Evolutionary conservation across 331 rosid species (phyloP).

Genomic region (Malus hybrid): DNA sequence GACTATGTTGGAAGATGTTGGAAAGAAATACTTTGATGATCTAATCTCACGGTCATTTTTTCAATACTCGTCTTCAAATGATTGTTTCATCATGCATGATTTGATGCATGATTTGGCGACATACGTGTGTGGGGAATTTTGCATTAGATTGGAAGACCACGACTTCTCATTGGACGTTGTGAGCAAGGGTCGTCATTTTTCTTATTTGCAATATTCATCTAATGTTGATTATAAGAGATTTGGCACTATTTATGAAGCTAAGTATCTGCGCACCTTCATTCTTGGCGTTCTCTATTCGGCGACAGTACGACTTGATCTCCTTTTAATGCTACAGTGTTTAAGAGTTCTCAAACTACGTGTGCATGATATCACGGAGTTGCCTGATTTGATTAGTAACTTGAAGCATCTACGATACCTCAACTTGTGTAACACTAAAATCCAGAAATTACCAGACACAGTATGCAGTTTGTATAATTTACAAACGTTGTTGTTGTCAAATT

Average conservation of each 20-base stretch:
- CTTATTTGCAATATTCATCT: not conserved
- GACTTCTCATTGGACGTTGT: not conserved
- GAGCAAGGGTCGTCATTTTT: conserved; percentile 3
- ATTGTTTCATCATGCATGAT: not conserved
- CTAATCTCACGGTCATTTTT: not conserved
- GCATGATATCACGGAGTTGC: not conserved
- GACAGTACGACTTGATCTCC: not conserved
- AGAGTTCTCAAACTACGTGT: not conserved
- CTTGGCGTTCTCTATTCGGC: fast-evolving
- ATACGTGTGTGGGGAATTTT: not conserved
- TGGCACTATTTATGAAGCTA: not conserved
- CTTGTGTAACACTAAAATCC: not conserved
- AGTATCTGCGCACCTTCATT: not conserved
- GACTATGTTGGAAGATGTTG: not conserved
- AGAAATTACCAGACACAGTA: not conserved
- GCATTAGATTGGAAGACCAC: not conserved
- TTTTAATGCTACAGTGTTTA: not conserved
- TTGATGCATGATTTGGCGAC: not conserved
- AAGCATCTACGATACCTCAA: conserved; percentile 11
- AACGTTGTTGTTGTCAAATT: not conserved
- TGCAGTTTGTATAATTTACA: conserved; percentile 9
- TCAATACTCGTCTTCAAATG: not conserved
- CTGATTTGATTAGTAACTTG: not conserved
- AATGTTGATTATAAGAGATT: not conserved
- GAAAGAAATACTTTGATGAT: not conserved